Evolutionary conservation across 23 red algal genomes (phyloP).

Genomic region (Agarophyton chilense): DNA sequence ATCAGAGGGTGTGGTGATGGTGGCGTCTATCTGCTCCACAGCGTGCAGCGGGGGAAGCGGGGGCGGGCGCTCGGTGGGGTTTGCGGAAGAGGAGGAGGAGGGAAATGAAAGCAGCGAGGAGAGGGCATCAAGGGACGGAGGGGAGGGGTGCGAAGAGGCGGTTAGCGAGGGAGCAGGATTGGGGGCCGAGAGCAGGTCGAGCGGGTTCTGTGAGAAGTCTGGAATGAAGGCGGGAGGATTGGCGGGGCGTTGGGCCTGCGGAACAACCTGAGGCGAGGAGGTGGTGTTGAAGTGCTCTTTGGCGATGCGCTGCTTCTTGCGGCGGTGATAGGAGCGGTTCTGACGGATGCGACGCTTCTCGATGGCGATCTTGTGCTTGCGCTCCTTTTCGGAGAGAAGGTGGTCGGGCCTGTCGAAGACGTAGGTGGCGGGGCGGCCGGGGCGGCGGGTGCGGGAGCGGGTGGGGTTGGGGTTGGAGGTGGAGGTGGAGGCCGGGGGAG

Average conservation of each 20-base stretch:
- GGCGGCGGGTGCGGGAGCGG: slow-evolving; percentile 25
- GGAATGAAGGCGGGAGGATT: slow-evolving; percentile 16
- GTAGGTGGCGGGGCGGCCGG: slow-evolving; percentile 86
- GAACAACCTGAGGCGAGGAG: slow-evolving; percentile 4
- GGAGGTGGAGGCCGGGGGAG: slow-evolving; percentile 11
- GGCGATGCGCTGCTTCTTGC: slow-evolving; percentile 35
- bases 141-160: not conserved
- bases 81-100: not conserved
- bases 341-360: slow-evolving; percentile 85
- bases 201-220: slow-evolving; percentile 63
- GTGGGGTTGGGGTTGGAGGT: slow-evolving; percentile 3
- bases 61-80: not conserved
- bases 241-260: not conserved
- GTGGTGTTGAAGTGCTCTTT: not conserved
- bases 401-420: slow-evolving; percentile 88
- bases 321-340: slow-evolving; percentile 90
- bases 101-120: slow-evolving; percentile 20
- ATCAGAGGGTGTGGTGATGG: not conserved
- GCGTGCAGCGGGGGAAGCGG: not conserved
- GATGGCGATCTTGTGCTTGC: slow-evolving; percentile 84
- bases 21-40: not conserved
- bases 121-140: not conserved
- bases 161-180: not conserved
- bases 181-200: slow-evolving; percentile 42
- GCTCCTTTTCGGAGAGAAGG: slow-evolving; percentile 82